These are phyloP conservation scores for Penicillium psychrofluorescens DNA, from an alignment of 495 filamentous ascomycete genomes.

Conservation along the genomic window DNA sequence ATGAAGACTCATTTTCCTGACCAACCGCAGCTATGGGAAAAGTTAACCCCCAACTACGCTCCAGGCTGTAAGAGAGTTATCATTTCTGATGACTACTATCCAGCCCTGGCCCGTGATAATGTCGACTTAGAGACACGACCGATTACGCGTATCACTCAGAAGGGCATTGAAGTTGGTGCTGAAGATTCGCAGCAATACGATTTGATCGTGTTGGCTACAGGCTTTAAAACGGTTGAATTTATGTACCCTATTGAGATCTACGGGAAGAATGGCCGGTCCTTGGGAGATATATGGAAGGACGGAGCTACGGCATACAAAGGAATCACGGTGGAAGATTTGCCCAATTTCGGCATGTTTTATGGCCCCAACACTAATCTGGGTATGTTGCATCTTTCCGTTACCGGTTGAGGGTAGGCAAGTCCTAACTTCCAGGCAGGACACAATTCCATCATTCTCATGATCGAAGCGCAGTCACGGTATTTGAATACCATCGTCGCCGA, in stretches of 20 bases:
- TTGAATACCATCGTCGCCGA: slow-evolving; percentile 37
- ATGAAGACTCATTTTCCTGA: slow-evolving; percentile 30
- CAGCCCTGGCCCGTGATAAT: slow-evolving; percentile 32
- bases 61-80: slow-evolving; percentile 51
- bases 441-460: slow-evolving; percentile 53
- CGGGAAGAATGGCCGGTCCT: slow-evolving; percentile 31
- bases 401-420: not conserved
- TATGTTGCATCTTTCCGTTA: too few relatives aligned
- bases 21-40: slow-evolving; percentile 40
- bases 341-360: slow-evolving; percentile 54
- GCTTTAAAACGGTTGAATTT: slow-evolving; percentile 49
- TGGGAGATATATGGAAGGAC: slow-evolving; percentile 42
- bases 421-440: slow-evolving; percentile 24
- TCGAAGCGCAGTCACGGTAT: slow-evolving; percentile 50
- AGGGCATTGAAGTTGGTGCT: slow-evolving; percentile 35
- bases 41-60: slow-evolving; percentile 42
- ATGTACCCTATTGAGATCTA: slow-evolving; percentile 46
- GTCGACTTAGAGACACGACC: slow-evolving; percentile 41
- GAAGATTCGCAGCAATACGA: slow-evolving; percentile 39
- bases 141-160: slow-evolving; percentile 35
- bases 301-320: slow-evolving; percentile 42
- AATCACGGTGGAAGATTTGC: slow-evolving; percentile 38
- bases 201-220: slow-evolving; percentile 47
- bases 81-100: slow-evolving; percentile 49
- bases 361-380: slow-evolving; percentile 52